Base-by-base conservation (phyloP, 192 early-diverging fungal genomes). In the Cladochytrium replicatum region DNA sequence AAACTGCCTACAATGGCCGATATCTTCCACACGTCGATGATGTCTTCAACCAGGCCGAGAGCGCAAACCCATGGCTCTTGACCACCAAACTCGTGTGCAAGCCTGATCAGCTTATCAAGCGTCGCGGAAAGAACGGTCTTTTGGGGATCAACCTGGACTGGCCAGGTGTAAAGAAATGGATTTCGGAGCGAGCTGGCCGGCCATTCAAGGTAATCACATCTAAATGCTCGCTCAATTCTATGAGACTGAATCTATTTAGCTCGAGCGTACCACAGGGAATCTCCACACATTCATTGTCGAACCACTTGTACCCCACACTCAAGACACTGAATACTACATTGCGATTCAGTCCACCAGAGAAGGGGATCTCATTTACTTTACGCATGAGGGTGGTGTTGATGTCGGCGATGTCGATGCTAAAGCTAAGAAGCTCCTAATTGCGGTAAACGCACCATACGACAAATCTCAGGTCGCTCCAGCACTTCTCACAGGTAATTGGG, bases 371-470 rank as follows among this genome's bases (percentile, higher is more conserved):
- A 92, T 98, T 43, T 81, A 91, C 51, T 98, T 95, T 64, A 95
- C 94, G 30, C 91, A 94, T 71, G 91, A 98, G 72, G 95, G 95
- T 59, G 95, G 95, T 49, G 86, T 98, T 32, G 95, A 98, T 53
- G 79, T 98, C 39, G 95, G 95, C 63, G 95, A 98, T 69, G 95
- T 98, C 19, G 95, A 96, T 58, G 88, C 92, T 43, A 96, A 98
- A 72, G 95, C 92, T 3, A 68, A 83, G 55, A 84, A 87, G 38
- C 65, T 98, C 42, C 68, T 89, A 7, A 70, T 98, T 46, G 74
- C 81, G 24, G 89, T 98, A 52, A 72, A 83, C 60, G 67, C 83
- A 37, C 48, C 69, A 21, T 89, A 87, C 69, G 86, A 89, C 21
- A 54, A 75, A 22, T 60, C 78, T 29, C 61, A 74, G n/a, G 53